Base-by-base conservation (phyloP, 345 rosid genomes). In the Barbarea vulgaris region DNA sequence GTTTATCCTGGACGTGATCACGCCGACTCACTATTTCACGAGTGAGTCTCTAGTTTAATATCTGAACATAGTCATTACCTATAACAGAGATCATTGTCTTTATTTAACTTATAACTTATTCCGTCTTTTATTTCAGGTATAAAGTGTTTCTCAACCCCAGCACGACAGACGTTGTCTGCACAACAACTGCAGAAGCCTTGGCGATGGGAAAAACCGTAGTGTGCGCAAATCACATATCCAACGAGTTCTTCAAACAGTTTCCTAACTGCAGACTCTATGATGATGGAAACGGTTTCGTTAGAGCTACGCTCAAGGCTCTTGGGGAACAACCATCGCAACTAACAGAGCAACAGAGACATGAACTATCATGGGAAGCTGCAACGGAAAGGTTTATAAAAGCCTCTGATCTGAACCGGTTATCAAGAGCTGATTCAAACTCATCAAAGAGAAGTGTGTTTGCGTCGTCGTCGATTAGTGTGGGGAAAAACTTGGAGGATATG, bases 131-230 rank as follows among this genome's bases (percentile, higher is more conserved):
- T 51, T 65, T 55, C 91, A 96, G 97, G 73, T 93, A 89, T 71
- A 96, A 87, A 82, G 91, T 91, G 77, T 95, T 95, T 81, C 83
- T 95, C 78, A 95, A 95, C 78, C 98, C 99, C 8, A 95, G 99
- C 89, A 95, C 98, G 50, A 90, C 96, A 9, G 99, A 95, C 56
- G 98, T 95, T 37, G 98, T 95, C 62, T 95, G 98, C 84, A 95
- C 99, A 19, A 93, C 98, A 50, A 93, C 96, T 9, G 96, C 97
- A 64, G 99, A 95, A 87, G 97, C 98, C 51, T 80, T 93, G 80
- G 99, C 99, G 22, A 93, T 95, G 99, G 98, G 98, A 1, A 95
- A 95, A 76, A 79, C 76, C 4, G 94, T 87, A 24, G 79, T 81
- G 3, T 81, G 84, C 41, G 82, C 84, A 19, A 56, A 85, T 62